Evolutionary conservation across 768 basidiomycete species (phyloP), one percentile per base, ranked within the genome.

Genomic region (Xanthoconium purpureum): DNA sequence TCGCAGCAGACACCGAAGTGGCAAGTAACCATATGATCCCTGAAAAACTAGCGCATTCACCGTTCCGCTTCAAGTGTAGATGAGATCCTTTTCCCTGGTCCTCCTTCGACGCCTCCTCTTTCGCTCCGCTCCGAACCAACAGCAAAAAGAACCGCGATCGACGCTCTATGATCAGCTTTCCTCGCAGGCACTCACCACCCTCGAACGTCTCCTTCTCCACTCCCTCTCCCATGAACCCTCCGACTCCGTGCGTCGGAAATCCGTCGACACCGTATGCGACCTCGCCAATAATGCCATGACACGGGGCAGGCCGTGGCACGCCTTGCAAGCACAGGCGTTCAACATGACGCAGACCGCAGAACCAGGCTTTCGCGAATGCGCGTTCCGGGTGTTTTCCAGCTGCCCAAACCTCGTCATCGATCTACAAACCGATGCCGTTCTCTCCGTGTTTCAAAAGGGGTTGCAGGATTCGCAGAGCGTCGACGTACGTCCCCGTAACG

Each of bases 81-180:
- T 92, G 90, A 84, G 89, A 30, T 88, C 88, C 0, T 91, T 92
- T 71, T 89, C 90, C 2, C 77, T 91, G 30, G 89, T 93, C 11
- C 81, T 92, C 32, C 80, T 91, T 30, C 84, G 91, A 10, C 83
- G 91, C 6, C 78, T 93, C 5, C 81, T 91, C 32, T 92, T 93
- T 70, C 82, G 89, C 8, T 64, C 85, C 0, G 73, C 82, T 2
- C 80, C 69, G 0, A 61, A 68, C 35, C 71, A 61, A 46, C 74
- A 64, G 17, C 63, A 61, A 45, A 77, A 71, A 61, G 66, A 65
- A 9, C 71, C 74, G 15, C 74, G 79, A n/a, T 69, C 80, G n/a
- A 81, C 85, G 2, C 77, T 91, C 11, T 92, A 91, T 64, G 91
- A 93, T 72, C 86, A 86, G 48, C 80, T 93, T 38, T 84, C 88